These are phyloP conservation scores for Ajuga chamaepitys DNA, from an alignment of 257 asterid genomes.

Conservation along the genomic window DNA sequence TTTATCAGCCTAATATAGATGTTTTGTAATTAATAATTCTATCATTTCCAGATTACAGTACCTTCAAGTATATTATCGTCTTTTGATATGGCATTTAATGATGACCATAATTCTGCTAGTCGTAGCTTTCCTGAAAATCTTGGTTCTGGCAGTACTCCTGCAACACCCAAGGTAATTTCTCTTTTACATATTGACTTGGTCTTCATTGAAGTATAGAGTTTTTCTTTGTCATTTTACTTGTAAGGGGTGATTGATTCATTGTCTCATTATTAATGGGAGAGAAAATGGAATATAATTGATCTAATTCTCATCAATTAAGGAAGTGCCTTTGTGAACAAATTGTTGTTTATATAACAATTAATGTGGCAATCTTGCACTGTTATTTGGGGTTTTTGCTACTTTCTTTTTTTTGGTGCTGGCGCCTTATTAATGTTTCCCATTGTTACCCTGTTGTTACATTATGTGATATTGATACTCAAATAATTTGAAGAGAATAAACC, in stretches of 20 bases:
- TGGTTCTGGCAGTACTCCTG: slow-evolving; percentile 84
- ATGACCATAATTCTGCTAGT: slow-evolving; percentile 24
- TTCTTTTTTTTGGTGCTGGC: background rate
- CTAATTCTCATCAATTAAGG: background rate
- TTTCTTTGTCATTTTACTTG: background rate
- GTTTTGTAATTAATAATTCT: background rate
- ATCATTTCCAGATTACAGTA: slow-evolving; percentile 61
- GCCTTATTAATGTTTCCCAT: background rate
- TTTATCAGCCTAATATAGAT: slow-evolving; percentile 9
- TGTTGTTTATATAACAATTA: background rate
- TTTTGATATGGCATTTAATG: slow-evolving; percentile 49
- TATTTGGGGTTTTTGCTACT: background rate
- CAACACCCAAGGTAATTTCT: slow-evolving; percentile 69
- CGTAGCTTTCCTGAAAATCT: slow-evolving; percentile 93
- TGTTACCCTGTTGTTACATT: background rate
- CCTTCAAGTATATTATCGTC: slow-evolving; percentile 72
- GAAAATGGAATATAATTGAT: background rate
- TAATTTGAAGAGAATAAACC: background rate
- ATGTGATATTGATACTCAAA: background rate
- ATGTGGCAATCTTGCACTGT: background rate
- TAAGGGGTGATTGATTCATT: slow-evolving; percentile 4
- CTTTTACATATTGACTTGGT: slow-evolving; percentile 3
- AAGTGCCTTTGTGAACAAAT: background rate
- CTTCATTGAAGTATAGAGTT: background rate
- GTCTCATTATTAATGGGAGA: background rate